phyloP scores from a whole-genome alignment of 23 red algal genomes.

The Pyropia haitanensis region DNA sequence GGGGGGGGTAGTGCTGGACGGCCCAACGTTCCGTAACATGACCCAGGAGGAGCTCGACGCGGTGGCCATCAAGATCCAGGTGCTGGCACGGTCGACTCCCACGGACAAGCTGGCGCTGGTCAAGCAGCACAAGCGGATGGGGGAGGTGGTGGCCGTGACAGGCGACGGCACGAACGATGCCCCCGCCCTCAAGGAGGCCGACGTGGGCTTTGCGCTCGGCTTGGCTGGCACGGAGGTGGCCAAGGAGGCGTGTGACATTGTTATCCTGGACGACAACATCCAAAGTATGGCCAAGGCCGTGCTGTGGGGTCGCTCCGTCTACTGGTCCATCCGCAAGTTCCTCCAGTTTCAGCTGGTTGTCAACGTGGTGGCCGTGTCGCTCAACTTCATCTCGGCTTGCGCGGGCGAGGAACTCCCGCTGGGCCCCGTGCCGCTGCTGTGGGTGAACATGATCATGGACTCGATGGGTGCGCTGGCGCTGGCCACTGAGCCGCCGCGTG shows the following conservation, averaged over 20 bases:
- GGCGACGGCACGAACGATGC: constrained; percentile 95
- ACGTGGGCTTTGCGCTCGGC: constrained; percentile 86
- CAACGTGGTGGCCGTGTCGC: constrained; percentile 81
- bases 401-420: constrained; percentile 61
- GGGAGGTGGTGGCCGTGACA: constrained; percentile 84
- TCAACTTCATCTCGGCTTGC: constrained; percentile 85
- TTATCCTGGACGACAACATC: constrained; percentile 88
- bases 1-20: constrained; percentile 53
- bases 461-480: constrained; percentile 94
- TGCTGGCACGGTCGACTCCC: constrained; percentile 78
- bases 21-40: constrained; percentile 61
- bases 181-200: constrained; percentile 77
- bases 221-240: constrained; percentile 85
- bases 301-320: constrained; percentile 86
- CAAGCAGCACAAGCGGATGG: constrained; percentile 36
- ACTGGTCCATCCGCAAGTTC: constrained; percentile 79
- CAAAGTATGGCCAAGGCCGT: constrained; percentile 84
- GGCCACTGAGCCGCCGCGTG: constrained; percentile 74
- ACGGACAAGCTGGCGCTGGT: constrained; percentile 85
- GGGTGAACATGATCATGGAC: constrained; percentile 98
- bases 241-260: constrained; percentile 88
- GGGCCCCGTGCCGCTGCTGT: constrained; percentile 72
- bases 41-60: constrained; percentile 16
- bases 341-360: constrained; percentile 91
- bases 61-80: constrained; percentile 51